Conservation (phyloP, 257 asterid species). For the Plectranthus barbatus region DNA sequence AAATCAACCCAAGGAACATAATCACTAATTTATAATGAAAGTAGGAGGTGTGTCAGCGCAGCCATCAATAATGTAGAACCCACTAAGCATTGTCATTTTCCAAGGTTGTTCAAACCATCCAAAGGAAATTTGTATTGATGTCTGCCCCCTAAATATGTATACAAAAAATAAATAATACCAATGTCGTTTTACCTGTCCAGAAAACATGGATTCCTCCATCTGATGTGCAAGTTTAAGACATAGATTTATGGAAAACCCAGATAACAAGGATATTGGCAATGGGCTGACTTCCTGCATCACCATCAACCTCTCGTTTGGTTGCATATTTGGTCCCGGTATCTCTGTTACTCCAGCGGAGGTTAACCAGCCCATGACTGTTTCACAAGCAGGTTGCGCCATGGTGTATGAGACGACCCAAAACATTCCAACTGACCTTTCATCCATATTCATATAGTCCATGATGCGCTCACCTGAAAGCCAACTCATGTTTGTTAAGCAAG, state of each 20-base stretch:
- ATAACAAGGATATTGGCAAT: conserved; percentile 70
- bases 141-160: conserved; percentile 13
- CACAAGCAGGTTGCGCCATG: conserved; percentile 97
- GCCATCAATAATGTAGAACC: not conserved
- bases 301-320: conserved; percentile 71
- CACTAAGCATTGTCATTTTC: conserved; percentile 1
- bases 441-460: conserved; percentile 95
- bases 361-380: conserved; percentile 85
- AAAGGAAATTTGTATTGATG: not conserved
- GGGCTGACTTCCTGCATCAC: conserved; percentile 98
- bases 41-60: not conserved
- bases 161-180: conserved; percentile 1
- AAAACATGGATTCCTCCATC: conserved; percentile 90
- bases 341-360: conserved; percentile 85
- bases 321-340: conserved; percentile 67
- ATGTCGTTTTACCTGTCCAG: conserved; percentile 69
- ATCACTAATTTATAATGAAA: not conserved
- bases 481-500: conserved; percentile 3
- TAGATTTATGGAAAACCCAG: conserved; percentile 85
- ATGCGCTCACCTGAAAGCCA: conserved; percentile 67
- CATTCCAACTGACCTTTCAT: conserved; percentile 95
- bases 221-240: conserved; percentile 73
- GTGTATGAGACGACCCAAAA: conserved; percentile 99
- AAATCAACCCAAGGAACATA: not conserved
- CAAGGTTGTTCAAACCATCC: not conserved